Evolutionary conservation across 345 rosid genomes (phyloP), one percentile per base, ranked within the genome.

Genomic region (Camelina neglecta): DNA sequence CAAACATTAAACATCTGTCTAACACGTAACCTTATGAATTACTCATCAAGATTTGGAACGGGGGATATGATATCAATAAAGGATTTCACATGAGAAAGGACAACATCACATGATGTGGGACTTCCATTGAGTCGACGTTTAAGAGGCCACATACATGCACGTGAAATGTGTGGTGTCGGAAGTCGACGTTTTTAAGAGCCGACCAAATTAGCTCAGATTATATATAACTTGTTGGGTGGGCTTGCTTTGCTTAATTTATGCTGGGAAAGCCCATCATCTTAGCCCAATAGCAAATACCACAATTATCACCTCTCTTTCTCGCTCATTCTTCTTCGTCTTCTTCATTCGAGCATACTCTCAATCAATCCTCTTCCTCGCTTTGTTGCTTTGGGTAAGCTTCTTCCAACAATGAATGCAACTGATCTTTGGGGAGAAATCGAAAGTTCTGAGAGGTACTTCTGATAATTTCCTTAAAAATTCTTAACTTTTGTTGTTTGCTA

Each of bases 371-470:
- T 29, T 55, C 65, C 31, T 60, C 48, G 44, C 6, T 47, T 2
- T 2, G 11, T 33, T 31, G 31, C 18, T 61, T 7, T 44, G 57
- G 3, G 8, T 35, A 29, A 44, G 73, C 48, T 42, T 63, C 8
- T 31, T 33, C n/a, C 69, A 55, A 48, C 62, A 60, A 45, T 75
- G 83, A 77, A 55, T 29, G 71, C 63, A 44, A 35, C 67, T 69
- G 26, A 16, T 38, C 5, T 74, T 23, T 74, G 84, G 84, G 72
- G 31, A 26, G 80, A 74, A 55, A 57, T 78, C n/a, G 84, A 81
- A 35, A 59, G 56, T 53, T 78, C 84, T 41, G 84, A 78, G 77
- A 81, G 82, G 84, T 81, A 35, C 3, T 48, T 24, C 20, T 57
- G 3, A 21, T 26, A 58, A 48, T 8, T 50, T 49, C n/a, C 42